phyloP scores from a whole-genome alignment of 108 stramenopile genomes.

The Cyclotella kingstonii region DNA sequence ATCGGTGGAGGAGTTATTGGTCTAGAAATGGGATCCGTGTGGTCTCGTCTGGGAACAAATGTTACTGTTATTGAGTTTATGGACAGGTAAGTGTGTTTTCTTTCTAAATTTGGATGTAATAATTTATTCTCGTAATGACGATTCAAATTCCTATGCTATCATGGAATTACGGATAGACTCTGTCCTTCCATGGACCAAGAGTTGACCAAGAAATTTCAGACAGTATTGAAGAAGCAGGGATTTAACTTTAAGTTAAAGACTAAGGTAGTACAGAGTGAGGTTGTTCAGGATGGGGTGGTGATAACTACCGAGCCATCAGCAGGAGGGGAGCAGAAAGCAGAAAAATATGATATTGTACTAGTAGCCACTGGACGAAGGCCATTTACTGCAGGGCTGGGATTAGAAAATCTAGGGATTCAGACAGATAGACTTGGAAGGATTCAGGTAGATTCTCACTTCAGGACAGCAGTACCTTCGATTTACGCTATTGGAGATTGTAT shows the following conservation, averaged over 20 bases:
- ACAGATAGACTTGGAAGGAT: slow-evolving; percentile 95
- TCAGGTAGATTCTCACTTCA: slow-evolving; percentile 96
- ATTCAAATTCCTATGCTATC: too few relatives aligned
- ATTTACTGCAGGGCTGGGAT: slow-evolving; percentile 95
- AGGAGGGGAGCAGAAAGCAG: slow-evolving; percentile 25
- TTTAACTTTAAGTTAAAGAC: slow-evolving; percentile 97
- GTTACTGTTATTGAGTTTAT: slow-evolving; percentile 99
- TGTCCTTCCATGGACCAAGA: slow-evolving; percentile 96
- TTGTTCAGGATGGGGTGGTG: slow-evolving; percentile 77
- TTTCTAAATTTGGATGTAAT: too few relatives aligned
- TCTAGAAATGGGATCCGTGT: slow-evolving; percentile 99
- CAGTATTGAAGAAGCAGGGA: slow-evolving; percentile 96
- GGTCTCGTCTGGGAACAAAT: slow-evolving; percentile 94
- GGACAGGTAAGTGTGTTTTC: too few relatives aligned
- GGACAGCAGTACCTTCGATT: slow-evolving; percentile 89
- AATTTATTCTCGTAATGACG: too few relatives aligned
- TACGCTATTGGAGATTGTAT: slow-evolving; percentile 98
- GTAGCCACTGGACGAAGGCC: slow-evolving; percentile 99
- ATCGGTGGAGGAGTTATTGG: slow-evolving; percentile 99
- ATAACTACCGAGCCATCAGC: slow-evolving; percentile 90
- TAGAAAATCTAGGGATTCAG: slow-evolving; percentile 94
- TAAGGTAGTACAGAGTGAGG: slow-evolving; percentile 90
- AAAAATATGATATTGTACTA: slow-evolving; percentile 91
- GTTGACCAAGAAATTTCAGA: slow-evolving; percentile 94
- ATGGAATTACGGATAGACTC: too few relatives aligned